Conservation (phyloP, 345 rosid species). For the Eucalyptus tenuipes region DNA sequence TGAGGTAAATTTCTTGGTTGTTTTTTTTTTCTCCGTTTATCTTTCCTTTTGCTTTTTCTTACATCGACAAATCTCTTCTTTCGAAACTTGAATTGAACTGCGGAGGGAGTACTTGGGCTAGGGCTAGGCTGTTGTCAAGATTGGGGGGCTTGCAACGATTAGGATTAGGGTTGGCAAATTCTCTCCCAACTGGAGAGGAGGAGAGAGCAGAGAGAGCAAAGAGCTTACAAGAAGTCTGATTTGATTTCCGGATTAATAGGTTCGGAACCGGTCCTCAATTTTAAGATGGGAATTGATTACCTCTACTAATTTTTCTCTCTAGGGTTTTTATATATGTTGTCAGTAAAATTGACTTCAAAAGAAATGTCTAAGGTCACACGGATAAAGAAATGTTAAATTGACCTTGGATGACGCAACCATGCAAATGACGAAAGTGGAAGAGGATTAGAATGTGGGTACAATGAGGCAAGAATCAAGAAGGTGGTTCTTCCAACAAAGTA, state of each 20-base stretch:
- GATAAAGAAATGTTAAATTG: not conserved
- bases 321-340: not conserved
- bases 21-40: not conserved
- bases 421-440: too few relatives aligned
- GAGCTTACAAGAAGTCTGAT: not conserved
- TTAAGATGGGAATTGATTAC: not conserved
- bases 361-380: rapidly evolving
- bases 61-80: not conserved
- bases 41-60: not conserved
- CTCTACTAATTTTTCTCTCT: rapidly evolving
- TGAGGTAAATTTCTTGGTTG: not conserved
- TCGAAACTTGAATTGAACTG: not conserved
- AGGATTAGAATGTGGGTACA: not conserved
- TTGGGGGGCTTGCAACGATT: not conserved
- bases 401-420: not conserved
- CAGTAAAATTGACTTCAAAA: not conserved
- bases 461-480: not conserved
- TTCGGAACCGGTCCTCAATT: rapidly evolving
- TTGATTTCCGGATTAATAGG: not conserved
- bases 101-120: not conserved
- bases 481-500: not conserved
- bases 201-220: not conserved
- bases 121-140: not conserved
- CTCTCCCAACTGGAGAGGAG: not conserved
- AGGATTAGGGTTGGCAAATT: not conserved